A percentile compares a stretch with the other conserved stretches of the same genome.
These are phyloP conservation scores for Globisporangium irregulare DNA, from an alignment of 352 stramenopile genomes.

Conservation along the genomic window DNA sequence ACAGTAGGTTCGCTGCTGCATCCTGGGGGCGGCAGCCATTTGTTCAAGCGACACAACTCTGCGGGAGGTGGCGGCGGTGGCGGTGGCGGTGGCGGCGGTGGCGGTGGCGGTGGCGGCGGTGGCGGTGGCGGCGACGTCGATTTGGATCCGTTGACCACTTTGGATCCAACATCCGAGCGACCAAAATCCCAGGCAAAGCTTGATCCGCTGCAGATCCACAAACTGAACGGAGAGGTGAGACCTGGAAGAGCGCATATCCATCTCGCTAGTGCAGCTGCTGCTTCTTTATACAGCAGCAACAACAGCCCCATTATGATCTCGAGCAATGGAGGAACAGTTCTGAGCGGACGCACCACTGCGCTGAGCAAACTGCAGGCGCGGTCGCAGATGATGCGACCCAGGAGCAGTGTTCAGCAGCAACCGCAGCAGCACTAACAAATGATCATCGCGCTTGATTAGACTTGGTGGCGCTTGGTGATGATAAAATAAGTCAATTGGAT, in stretches of 20 bases:
- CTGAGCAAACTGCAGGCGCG: constrained; percentile 55
- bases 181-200: constrained; percentile 58
- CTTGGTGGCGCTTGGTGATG: background rate
- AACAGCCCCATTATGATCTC: constrained; percentile 14
- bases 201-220: constrained; percentile 52
- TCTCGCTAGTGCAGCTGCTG: background rate
- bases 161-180: constrained; percentile 22
- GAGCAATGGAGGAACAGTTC: constrained; percentile 21
- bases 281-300: background rate
- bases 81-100: no score
- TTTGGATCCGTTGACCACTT: constrained; percentile 8
- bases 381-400: constrained; percentile 52
- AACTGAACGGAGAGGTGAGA: constrained; percentile 26
- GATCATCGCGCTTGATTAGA: background rate
- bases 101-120: background rate
- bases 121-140: background rate
- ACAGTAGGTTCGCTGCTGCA: constrained; percentile 19
- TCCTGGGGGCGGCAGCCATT: background rate
- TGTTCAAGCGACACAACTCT: constrained; percentile 28
- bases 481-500: constrained; percentile 18
- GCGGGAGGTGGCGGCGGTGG: background rate
- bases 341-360: constrained; percentile 6
- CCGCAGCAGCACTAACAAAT: background rate
- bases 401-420: constrained; percentile 26
- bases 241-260: constrained; percentile 4